These are phyloP conservation scores for Kluyveromyces siamensis DNA, from an alignment of 805 yeast species.

Conservation along the genomic window DNA sequence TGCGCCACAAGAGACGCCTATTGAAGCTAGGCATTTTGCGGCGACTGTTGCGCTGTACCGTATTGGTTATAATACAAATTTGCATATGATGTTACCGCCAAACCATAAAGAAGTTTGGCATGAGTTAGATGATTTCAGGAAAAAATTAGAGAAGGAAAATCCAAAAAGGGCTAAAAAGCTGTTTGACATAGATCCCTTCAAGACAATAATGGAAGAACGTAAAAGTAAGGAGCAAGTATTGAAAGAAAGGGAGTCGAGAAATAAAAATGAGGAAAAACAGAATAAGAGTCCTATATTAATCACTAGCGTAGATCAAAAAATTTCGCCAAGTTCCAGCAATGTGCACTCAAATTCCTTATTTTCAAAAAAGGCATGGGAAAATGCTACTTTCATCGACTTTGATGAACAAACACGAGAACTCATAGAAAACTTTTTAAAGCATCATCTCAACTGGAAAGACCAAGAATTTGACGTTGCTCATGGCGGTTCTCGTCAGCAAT, in stretches of 20 bases:
- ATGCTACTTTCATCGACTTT: constrained; percentile 60
- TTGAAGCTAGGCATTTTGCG: constrained; percentile 83
- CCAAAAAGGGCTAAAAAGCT: constrained; percentile 39
- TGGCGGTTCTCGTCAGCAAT: constrained; percentile 9
- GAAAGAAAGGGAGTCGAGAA: constrained; percentile 39
- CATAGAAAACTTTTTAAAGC: constrained; percentile 53
- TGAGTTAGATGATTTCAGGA: constrained; percentile 55
- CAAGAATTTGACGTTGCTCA: constrained; percentile 6
- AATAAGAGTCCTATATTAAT: constrained; percentile 39
- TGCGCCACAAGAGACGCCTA: constrained; percentile 64
- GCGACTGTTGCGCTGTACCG: constrained; percentile 85
- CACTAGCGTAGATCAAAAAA: constrained; percentile 19
- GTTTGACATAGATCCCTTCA: constrained; percentile 73
- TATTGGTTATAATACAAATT: constrained; percentile 68
- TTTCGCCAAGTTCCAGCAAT: constrained; percentile 4
- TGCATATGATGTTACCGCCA: constrained; percentile 81
- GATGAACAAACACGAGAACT: constrained; percentile 51
- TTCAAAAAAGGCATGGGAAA: constrained; percentile 57
- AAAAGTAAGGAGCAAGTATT: constrained; percentile 34
- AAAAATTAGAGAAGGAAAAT: constrained; percentile 36
- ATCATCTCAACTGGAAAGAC: constrained; percentile 46
- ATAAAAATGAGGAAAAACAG: constrained; percentile 42
- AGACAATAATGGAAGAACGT: constrained; percentile 48
- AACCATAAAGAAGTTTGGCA: constrained; percentile 76
- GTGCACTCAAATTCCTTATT: constrained; percentile 17